Evolutionary conservation across 2,329 filamentous ascomycete genomes (phyloP).

Genomic region (Dactylonectria macrodidyma): DNA sequence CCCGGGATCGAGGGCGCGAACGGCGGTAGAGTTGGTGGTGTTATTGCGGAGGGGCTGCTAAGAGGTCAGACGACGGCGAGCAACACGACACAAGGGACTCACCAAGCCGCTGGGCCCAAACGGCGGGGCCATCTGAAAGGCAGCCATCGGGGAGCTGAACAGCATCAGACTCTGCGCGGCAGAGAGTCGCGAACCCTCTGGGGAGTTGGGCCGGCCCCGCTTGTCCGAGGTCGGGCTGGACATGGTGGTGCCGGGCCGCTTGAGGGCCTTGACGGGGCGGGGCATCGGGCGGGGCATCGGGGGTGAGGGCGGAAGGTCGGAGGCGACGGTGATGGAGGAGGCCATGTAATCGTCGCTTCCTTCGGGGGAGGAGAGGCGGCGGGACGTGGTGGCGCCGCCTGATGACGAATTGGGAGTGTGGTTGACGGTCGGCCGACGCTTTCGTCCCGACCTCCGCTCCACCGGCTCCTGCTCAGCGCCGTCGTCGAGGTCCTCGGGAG

Average conservation of each 20-base stretch:
- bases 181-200: slow-evolving; percentile 47
- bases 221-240: slow-evolving; percentile 40
- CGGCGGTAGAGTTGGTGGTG: slow-evolving; percentile 31
- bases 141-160: slow-evolving; percentile 48
- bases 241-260: slow-evolving; percentile 40
- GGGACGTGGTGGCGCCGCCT: slow-evolving; percentile 28
- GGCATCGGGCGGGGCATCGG: slow-evolving; percentile 42
- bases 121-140: slow-evolving; percentile 48
- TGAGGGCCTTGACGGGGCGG: slow-evolving; percentile 42
- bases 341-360: slow-evolving; percentile 46
- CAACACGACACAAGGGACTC: slow-evolving; percentile 12
- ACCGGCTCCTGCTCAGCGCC: slow-evolving; percentile 32
- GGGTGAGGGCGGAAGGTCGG: slow-evolving; percentile 45
- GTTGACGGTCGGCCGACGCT: slow-evolving; percentile 41
- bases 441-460: slow-evolving; percentile 42
- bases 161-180: slow-evolving; percentile 49
- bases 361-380: slow-evolving; percentile 39
- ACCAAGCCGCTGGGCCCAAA: slow-evolving; percentile 37
- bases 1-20: slow-evolving; percentile 40
- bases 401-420: slow-evolving; percentile 39
- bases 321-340: slow-evolving; percentile 47
- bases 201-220: slow-evolving; percentile 44
- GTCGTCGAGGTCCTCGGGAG: slow-evolving; percentile 36
- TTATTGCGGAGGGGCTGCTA: slow-evolving; percentile 3
- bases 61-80: not conserved